These are phyloP conservation scores for Russula griseocarnosa DNA, from an alignment of 768 basidiomycete genomes.

Conservation along the genomic window DNA sequence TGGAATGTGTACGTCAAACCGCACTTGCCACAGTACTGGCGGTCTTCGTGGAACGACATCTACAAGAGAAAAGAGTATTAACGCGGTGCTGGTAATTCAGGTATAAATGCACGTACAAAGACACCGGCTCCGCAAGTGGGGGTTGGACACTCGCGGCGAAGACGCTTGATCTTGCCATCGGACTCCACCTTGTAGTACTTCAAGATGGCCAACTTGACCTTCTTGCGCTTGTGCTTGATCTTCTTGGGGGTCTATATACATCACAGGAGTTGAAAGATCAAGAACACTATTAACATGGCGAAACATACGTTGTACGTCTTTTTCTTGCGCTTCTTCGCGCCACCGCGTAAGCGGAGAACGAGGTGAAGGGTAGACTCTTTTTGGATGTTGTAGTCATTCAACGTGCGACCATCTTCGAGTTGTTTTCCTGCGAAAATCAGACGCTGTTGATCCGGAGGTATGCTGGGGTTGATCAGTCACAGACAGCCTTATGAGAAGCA, in stretches of 20 bases:
- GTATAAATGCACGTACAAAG: slow-evolving; percentile 52
- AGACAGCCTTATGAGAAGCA: slow-evolving; percentile 5
- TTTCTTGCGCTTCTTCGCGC: slow-evolving; percentile 99
- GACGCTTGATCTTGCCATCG: slow-evolving; percentile 98
- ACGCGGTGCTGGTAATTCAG: not conserved
- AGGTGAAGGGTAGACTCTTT: slow-evolving; percentile 99
- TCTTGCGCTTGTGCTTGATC: slow-evolving; percentile 44
- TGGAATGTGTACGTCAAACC: slow-evolving; percentile 83
- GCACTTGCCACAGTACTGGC: slow-evolving; percentile 97
- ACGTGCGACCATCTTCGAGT: slow-evolving; percentile 97
- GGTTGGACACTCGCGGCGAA: slow-evolving; percentile 89
- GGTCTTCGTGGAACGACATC: slow-evolving; percentile 99
- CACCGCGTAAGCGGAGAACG: slow-evolving; percentile 96
- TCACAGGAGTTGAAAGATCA: slow-evolving; percentile 18
- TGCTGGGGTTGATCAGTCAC: slow-evolving; percentile 42
- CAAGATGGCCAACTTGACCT: slow-evolving; percentile 99
- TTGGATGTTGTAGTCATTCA: slow-evolving; percentile 96
- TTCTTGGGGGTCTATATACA: slow-evolving; percentile 24
- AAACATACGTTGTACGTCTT: slow-evolving; percentile 91
- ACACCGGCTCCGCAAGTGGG: slow-evolving; percentile 82
- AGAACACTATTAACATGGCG: not conserved
- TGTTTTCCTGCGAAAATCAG: slow-evolving; percentile 99
- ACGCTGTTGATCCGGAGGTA: slow-evolving; percentile 93
- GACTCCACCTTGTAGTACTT: slow-evolving; percentile 94
- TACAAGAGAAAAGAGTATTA: slow-evolving; percentile 30